A percentile compares a stretch with the other conserved stretches of the same genome.
phyloP scores from a whole-genome alignment of 225 moss, liverwort and hornwort genomes.

The Climacium dendroides region DNA sequence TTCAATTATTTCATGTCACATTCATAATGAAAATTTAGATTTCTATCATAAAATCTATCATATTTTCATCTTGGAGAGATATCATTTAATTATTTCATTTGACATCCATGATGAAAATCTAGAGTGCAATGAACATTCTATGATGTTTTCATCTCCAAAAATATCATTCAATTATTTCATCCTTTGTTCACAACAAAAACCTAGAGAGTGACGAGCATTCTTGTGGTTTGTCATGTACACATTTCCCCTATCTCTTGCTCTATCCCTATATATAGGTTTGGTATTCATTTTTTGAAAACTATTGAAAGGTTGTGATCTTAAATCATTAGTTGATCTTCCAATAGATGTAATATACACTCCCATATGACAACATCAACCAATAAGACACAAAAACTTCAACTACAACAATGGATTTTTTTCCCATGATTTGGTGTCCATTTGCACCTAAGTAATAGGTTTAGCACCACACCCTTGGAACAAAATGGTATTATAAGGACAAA shows the following conservation, averaged over 20 bases:
- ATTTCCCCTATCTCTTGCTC: not conserved
- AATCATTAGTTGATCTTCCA: not conserved
- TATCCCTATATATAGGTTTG: not conserved
- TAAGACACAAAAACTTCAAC: too few relatives aligned
- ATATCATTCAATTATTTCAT: too few relatives aligned
- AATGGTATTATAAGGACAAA: too few relatives aligned
- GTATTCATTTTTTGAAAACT: not conserved
- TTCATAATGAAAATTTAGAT: not conserved
- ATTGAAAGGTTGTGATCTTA: not conserved
- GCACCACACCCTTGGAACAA: too few relatives aligned
- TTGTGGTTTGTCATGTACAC: accelerated
- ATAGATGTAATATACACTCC: not conserved
- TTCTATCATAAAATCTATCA: not conserved
- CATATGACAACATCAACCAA: not conserved
- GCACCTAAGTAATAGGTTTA: too few relatives aligned
- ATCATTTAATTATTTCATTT: not conserved
- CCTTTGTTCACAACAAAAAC: too few relatives aligned
- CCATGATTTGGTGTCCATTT: too few relatives aligned
- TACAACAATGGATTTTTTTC: too few relatives aligned
- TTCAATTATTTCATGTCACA: accelerated
- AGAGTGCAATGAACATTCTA: too few relatives aligned
- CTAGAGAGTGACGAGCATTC: too few relatives aligned
- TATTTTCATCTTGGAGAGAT: not conserved
- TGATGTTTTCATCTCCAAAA: too few relatives aligned
- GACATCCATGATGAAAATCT: not conserved